Conservation (phyloP, 805 yeast species). For the Monosporozyma siamensis region DNA sequence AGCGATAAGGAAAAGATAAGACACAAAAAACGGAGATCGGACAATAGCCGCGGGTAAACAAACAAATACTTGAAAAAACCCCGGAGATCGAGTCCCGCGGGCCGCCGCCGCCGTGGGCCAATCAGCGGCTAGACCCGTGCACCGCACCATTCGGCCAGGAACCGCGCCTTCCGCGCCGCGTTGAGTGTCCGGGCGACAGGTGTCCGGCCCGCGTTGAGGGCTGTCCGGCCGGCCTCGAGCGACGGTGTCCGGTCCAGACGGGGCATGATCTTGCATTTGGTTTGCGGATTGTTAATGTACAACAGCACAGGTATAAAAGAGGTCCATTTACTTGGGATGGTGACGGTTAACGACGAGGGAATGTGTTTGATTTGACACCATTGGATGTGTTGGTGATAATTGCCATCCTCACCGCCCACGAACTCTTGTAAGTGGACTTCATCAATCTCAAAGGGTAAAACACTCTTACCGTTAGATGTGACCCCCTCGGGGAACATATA, state of each 20-base stretch:
- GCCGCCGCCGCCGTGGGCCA: neutral
- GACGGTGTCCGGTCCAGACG: neutral
- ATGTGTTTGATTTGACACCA: neutral
- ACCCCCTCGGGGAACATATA: constrained; percentile 74
- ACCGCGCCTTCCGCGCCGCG: neutral
- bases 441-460: constrained; percentile 45
- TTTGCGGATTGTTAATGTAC: neutral
- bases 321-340: neutral
- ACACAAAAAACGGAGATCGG: too few species aligned
- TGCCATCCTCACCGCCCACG: neutral
- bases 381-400: neutral
- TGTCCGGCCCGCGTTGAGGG: neutral
- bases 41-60: too few species aligned
- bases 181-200: constrained; percentile 1
- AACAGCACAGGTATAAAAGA: neutral
- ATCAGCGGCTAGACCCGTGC: neutral
- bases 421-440: constrained; percentile 12
- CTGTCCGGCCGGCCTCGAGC: neutral
- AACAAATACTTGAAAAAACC: too few species aligned
- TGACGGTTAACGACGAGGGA: neutral
- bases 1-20: too few species aligned
- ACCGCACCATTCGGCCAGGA: constrained; percentile 1
- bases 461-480: constrained; percentile 70
- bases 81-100: too few species aligned
- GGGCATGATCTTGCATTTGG: neutral